Conservation (phyloP, 257 asterid species). For the Gentiana macrophylla region DNA sequence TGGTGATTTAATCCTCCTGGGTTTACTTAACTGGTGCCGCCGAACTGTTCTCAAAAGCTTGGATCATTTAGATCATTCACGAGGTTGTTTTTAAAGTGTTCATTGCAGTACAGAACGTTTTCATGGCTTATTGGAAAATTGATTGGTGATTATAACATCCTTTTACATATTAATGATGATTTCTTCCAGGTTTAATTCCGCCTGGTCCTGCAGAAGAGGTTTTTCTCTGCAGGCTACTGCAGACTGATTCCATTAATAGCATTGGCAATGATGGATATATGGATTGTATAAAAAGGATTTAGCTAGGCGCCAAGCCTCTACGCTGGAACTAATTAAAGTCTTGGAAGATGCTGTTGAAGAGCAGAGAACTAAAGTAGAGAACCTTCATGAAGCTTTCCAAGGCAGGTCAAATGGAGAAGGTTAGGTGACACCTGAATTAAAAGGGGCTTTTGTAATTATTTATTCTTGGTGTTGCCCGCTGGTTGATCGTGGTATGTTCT, state of each 20-base stretch:
- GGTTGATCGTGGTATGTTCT: not conserved
- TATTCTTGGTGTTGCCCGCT: not conserved
- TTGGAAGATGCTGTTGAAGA: constrained; percentile 58
- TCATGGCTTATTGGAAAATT: constrained; percentile 1
- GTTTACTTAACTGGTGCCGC: constrained; percentile 59
- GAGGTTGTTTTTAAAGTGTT: constrained; percentile 40
- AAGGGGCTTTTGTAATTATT: not conserved
- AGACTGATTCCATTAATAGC: constrained; percentile 27
- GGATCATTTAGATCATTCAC: constrained; percentile 48
- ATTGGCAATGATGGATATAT: constrained; percentile 30
- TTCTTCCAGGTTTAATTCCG: constrained; percentile 59
- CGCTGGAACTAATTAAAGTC: constrained; percentile 58
- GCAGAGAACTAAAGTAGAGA: constrained; percentile 55
- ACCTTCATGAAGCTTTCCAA: constrained; percentile 37
- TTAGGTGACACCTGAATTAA: constrained; percentile 22
- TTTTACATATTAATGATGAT: constrained; percentile 8
- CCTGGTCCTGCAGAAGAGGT: constrained; percentile 78
- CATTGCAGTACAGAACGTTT: constrained; percentile 4
- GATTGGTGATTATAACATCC: not conserved
- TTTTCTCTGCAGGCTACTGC: constrained; percentile 69
- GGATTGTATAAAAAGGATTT: constrained; percentile 55
- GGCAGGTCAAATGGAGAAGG: constrained; percentile 71
- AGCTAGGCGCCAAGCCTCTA: constrained; percentile 52
- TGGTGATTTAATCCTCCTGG: constrained; percentile 70
- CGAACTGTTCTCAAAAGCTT: constrained; percentile 39